Percentiles rank a stretch among this genome's conserved stretches.
phyloP scores from a whole-genome alignment of 2,329 filamentous ascomycete species.

The Cladosporium sp. region DNA sequence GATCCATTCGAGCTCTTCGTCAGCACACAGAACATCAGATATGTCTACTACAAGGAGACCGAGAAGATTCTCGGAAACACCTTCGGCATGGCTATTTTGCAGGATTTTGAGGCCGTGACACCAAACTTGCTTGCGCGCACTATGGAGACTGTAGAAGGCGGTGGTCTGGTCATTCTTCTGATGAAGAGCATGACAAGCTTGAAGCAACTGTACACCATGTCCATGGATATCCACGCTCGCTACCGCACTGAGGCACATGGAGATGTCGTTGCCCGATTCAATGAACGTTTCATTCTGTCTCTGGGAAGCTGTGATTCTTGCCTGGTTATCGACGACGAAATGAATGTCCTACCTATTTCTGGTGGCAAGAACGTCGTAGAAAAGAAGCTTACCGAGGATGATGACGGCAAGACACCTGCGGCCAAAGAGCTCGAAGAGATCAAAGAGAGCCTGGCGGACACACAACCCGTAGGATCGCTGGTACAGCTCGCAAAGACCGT shows the following conservation, averaged over 20 bases:
- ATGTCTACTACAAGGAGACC: conserved; percentile 99
- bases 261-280: conserved; percentile 93
- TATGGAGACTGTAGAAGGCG: conserved; percentile 96
- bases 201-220: conserved; percentile 93
- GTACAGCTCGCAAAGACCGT: conserved; percentile 83
- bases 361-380: conserved; percentile 86
- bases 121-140: conserved; percentile 94
- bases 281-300: conserved; percentile 93
- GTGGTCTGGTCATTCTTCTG: conserved; percentile 82
- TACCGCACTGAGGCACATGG: conserved; percentile 95
- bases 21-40: conserved; percentile 92
- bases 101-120: conserved; percentile 96
- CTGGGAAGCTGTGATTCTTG: conserved; percentile 93
- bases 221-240: conserved; percentile 95
- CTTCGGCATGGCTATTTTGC: conserved; percentile 95
- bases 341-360: conserved; percentile 95
- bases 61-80: conserved; percentile 98
- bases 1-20: conserved; percentile 98
- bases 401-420: conserved; percentile 66
- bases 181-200: conserved; percentile 95
- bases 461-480: conserved; percentile 78
- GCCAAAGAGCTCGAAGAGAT: conserved; percentile 74
- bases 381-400: conserved; percentile 72
- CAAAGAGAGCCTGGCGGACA: conserved; percentile 82
- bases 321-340: conserved; percentile 92